Evolutionary conservation across 2,329 filamentous ascomycete species (phyloP).

Genomic region (Clonostachys rhizophaga): DNA sequence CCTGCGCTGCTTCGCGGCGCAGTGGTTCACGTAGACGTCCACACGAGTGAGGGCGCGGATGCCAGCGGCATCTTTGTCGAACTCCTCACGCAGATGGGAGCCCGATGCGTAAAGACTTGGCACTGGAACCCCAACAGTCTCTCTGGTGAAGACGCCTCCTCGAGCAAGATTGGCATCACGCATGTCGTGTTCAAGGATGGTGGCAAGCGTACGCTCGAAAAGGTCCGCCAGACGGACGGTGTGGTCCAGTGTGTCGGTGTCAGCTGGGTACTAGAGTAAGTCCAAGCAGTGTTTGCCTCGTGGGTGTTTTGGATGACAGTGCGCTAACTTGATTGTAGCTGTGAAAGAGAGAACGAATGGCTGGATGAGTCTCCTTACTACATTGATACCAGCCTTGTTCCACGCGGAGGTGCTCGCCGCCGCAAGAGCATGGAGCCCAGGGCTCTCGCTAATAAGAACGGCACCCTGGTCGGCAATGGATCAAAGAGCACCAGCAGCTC

Average conservation of each 20-base stretch:
- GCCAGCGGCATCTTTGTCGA: slow-evolving; percentile 79
- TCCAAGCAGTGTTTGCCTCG: slow-evolving; percentile 10
- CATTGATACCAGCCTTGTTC: slow-evolving; percentile 62
- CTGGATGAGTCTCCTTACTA: slow-evolving; percentile 67
- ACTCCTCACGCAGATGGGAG: slow-evolving; percentile 76
- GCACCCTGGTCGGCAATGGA: slow-evolving; percentile 47
- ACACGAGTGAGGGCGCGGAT: slow-evolving; percentile 76
- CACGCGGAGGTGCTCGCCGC: slow-evolving; percentile 66
- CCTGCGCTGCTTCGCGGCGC: slow-evolving; percentile 59
- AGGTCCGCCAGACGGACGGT: slow-evolving; percentile 67
- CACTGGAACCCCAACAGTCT: slow-evolving; percentile 56
- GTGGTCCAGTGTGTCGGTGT: slow-evolving; percentile 83
- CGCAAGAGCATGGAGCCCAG: slow-evolving; percentile 80
- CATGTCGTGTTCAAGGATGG: slow-evolving; percentile 92
- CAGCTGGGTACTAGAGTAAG: slow-evolving; percentile 84
- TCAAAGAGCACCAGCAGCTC: slow-evolving; percentile 17
- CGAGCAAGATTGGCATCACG: slow-evolving; percentile 67
- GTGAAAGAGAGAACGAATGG: slow-evolving; percentile 73
- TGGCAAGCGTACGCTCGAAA: slow-evolving; percentile 73
- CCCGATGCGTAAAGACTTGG: slow-evolving; percentile 73
- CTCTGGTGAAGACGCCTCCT: slow-evolving; percentile 24
- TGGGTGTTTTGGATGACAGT: not conserved
- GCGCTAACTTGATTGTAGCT: slow-evolving; percentile 37
- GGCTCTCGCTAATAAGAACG: slow-evolving; percentile 64
- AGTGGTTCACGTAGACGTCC: slow-evolving; percentile 78